phyloP scores from a whole-genome alignment of 805 yeast genomes.

The Debaryomyces prosopidis region DNA sequence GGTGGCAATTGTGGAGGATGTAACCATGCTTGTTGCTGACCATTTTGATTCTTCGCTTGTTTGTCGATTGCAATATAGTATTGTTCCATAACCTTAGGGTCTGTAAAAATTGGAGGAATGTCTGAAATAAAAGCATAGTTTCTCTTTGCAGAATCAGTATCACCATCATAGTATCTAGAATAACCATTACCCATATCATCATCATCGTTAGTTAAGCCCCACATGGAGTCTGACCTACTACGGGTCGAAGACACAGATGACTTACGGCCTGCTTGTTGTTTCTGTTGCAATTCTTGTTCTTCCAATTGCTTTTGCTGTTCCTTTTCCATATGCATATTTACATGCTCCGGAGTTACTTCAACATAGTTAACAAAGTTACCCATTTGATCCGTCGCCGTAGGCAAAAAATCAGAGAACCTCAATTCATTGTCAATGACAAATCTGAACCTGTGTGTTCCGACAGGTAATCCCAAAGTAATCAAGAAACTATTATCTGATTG shows the following conservation, averaged over 20 bases:
- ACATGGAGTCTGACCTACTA: constrained; percentile 56
- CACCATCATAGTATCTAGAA: constrained; percentile 70
- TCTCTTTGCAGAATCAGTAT: constrained; percentile 15
- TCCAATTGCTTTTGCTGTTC: constrained; percentile 15
- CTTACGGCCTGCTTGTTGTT: constrained; percentile 19
- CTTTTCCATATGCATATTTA: constrained; percentile 29
- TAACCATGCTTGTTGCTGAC: constrained; percentile 63
- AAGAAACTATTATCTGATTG: constrained; percentile 56
- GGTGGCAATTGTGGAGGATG: constrained; percentile 98
- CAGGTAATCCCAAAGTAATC: constrained; percentile 75
- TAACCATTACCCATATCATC: constrained; percentile 86
- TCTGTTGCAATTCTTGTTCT: constrained; percentile 11
- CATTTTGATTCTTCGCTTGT: constrained; percentile 56
- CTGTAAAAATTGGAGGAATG: constrained; percentile 82
- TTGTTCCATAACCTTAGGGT: constrained; percentile 85
- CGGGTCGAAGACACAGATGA: constrained; percentile 29
- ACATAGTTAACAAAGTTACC: constrained; percentile 93
- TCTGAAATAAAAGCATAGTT: constrained; percentile 54
- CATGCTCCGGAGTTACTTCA: constrained; percentile 58
- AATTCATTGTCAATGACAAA: constrained; percentile 94
- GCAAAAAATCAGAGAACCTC: constrained; percentile 80
- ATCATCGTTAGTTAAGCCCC: constrained; percentile 58
- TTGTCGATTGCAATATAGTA: constrained; percentile 76
- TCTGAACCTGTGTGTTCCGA: constrained; percentile 90
- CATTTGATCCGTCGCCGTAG: constrained; percentile 97